These are phyloP conservation scores for Cladosporium velox DNA, from an alignment of 2,329 filamentous ascomycete genomes.

Conservation along the genomic window DNA sequence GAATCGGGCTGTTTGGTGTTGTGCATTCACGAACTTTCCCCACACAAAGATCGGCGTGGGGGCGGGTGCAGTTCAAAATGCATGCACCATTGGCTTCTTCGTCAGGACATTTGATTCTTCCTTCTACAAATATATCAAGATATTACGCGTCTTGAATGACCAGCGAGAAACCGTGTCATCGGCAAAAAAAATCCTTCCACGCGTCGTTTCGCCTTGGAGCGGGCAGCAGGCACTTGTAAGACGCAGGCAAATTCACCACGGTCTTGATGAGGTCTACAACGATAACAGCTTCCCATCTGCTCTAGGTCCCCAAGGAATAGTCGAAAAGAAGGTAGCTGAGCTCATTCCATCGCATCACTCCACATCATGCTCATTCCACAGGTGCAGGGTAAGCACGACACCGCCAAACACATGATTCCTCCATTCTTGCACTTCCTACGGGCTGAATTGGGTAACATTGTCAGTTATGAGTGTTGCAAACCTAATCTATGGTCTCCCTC, in stretches of 20 bases:
- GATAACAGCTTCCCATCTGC: background rate
- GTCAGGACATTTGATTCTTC: background rate
- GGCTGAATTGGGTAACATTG: background rate
- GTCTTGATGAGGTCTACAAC: background rate
- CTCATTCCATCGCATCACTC: background rate
- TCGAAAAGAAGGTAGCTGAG: background rate
- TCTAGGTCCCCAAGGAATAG: background rate
- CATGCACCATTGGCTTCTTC: background rate
- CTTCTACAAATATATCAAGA: background rate
- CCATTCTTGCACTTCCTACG: background rate
- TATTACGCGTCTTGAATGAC: background rate
- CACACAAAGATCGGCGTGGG: background rate
- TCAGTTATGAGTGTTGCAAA: background rate
- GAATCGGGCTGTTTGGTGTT: background rate
- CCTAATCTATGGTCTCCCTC: background rate
- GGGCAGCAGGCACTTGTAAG: background rate
- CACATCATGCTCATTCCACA: background rate
- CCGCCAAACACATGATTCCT: background rate
- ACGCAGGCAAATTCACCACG: background rate
- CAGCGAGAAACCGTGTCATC: too few species aligned
- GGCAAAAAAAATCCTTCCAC: too few species aligned
- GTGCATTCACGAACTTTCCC: background rate
- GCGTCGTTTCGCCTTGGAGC: too few species aligned
- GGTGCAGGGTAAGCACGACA: background rate
- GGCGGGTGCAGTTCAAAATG: background rate